Percentiles rank a stretch among this genome's conserved stretches.
Evolutionary conservation across 2,329 filamentous ascomycete genomes (phyloP).

Genomic region (Camillea tinctor): DNA sequence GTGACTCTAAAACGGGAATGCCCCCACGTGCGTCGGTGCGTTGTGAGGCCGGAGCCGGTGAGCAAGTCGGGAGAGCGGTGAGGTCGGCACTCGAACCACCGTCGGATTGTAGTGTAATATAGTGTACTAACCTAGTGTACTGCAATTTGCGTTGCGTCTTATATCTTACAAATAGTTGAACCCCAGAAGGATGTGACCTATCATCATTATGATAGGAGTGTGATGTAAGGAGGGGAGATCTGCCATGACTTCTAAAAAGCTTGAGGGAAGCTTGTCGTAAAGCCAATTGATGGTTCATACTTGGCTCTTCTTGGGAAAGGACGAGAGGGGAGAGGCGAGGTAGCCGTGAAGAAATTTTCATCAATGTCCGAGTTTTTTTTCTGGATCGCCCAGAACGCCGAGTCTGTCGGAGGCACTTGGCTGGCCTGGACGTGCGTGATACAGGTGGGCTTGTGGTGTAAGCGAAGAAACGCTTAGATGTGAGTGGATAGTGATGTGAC

Average conservation of each 20-base stretch:
- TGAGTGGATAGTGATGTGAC: background rate
- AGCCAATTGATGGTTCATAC: background rate
- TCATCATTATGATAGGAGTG: background rate
- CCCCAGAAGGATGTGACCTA: background rate
- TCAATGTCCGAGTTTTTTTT: constrained; percentile 7
- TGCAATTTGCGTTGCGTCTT: too few relatives aligned
- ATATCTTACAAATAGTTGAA: background rate
- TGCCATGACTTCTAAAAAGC: constrained; percentile 11
- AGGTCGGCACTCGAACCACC: constrained; percentile 13
- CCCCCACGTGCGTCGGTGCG: constrained; percentile 28
- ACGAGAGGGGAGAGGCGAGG: background rate
- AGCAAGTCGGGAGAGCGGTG: constrained; percentile 24
- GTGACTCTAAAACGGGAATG: constrained; percentile 10
- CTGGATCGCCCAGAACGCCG: constrained; percentile 19
- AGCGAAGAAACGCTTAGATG: constrained; percentile 7
- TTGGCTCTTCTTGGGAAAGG: background rate
- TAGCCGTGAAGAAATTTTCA: constrained; percentile 1
- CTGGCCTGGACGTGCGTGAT: constrained; percentile 8
- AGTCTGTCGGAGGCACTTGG: constrained; percentile 11
- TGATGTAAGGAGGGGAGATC: background rate
- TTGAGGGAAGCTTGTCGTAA: constrained; percentile 15
- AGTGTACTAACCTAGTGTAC: background rate
- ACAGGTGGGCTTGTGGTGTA: constrained; percentile 8
- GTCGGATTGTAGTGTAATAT: background rate
- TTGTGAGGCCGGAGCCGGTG: constrained; percentile 28